Percentiles rank a stretch among this genome's conserved stretches.
Evolutionary conservation across 306 rosid species (phyloP).

Genomic region (Alnus glutinosa): DNA sequence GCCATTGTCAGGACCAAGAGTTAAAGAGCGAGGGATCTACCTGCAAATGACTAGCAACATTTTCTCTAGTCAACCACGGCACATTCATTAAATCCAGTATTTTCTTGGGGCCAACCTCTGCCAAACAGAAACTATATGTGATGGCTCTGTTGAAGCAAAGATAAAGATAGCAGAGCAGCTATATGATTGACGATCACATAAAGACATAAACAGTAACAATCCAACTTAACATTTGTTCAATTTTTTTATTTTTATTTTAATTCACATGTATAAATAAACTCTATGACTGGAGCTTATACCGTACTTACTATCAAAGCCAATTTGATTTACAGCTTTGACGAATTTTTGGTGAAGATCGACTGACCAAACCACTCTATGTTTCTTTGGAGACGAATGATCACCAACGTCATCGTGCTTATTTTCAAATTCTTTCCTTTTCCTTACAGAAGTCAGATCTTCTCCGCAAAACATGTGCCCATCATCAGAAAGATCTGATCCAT

Average conservation of each 20-base stretch:
- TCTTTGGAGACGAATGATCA: slow-evolving; percentile 75
- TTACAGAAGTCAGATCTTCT: slow-evolving; percentile 59
- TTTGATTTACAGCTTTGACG: slow-evolving; percentile 92
- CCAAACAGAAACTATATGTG: slow-evolving; percentile 57
- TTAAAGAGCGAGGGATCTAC: slow-evolving; percentile 35
- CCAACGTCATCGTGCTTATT: slow-evolving; percentile 59
- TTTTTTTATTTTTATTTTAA: background rate
- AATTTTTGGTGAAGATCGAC: slow-evolving; percentile 98
- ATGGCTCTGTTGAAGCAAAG: slow-evolving; percentile 39
- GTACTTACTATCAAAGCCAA: slow-evolving; percentile 93
- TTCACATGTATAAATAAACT: slow-evolving; percentile 6
- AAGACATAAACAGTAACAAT: slow-evolving; percentile 1
- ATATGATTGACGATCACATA: slow-evolving; percentile 28
- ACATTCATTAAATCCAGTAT: slow-evolving; percentile 96
- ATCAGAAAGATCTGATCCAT: slow-evolving; percentile 71
- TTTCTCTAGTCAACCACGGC: slow-evolving; percentile 89
- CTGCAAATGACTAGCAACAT: slow-evolving; percentile 99
- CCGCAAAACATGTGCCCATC: slow-evolving; percentile 59
- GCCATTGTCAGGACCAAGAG: slow-evolving; percentile 27
- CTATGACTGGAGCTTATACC: slow-evolving; percentile 4
- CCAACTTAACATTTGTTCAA: background rate
- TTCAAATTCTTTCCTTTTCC: slow-evolving; percentile 79
- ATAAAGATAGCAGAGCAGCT: slow-evolving; percentile 23
- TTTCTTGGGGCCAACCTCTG: slow-evolving; percentile 98
- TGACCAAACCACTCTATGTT: slow-evolving; percentile 97